Conservation (phyloP, 2,329 filamentous ascomycete species). For the Pseudocercospora cruenta region DNA sequence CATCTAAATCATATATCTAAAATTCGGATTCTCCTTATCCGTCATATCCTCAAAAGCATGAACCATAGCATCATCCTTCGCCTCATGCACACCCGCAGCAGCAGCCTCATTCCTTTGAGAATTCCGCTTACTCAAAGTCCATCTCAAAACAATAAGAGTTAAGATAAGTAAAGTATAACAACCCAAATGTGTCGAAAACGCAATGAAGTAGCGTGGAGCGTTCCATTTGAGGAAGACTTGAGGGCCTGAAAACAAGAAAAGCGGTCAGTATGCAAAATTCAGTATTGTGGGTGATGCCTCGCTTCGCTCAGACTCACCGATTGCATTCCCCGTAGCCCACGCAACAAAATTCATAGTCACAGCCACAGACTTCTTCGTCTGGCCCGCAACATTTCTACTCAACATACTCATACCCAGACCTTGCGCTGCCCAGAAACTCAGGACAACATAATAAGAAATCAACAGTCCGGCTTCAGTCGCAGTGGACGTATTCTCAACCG, state of each 20-base stretch:
- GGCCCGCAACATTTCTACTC: constrained; percentile 67
- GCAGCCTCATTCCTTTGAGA: constrained; percentile 42
- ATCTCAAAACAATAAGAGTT: constrained; percentile 47
- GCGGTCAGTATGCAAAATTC: neutral
- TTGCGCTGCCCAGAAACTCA: constrained; percentile 74
- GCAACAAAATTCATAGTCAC: constrained; percentile 72
- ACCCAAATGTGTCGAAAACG: constrained; percentile 69
- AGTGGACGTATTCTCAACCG: constrained; percentile 61
- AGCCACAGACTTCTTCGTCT: constrained; percentile 72
- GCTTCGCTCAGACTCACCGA: constrained; percentile 51
- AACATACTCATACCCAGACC: constrained; percentile 35
- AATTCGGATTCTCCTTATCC: constrained; percentile 36
- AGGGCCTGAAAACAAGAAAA: constrained; percentile 51
- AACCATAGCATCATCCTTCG: constrained; percentile 33
- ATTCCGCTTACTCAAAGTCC: constrained; percentile 48
- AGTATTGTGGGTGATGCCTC: no score
- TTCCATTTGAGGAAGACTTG: constrained; percentile 67
- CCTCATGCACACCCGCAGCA: constrained; percentile 31
- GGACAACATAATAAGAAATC: constrained; percentile 74
- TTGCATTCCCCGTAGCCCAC: constrained; percentile 70
- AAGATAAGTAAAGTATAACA: constrained; percentile 63
- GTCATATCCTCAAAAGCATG: constrained; percentile 40
- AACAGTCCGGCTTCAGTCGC: constrained; percentile 68
- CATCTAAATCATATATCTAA: constrained; percentile 19
- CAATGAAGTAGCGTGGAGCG: constrained; percentile 68